Conservation (phyloP, 2,329 filamentous ascomycete genomes). For the Diaporthe capsici region DNA sequence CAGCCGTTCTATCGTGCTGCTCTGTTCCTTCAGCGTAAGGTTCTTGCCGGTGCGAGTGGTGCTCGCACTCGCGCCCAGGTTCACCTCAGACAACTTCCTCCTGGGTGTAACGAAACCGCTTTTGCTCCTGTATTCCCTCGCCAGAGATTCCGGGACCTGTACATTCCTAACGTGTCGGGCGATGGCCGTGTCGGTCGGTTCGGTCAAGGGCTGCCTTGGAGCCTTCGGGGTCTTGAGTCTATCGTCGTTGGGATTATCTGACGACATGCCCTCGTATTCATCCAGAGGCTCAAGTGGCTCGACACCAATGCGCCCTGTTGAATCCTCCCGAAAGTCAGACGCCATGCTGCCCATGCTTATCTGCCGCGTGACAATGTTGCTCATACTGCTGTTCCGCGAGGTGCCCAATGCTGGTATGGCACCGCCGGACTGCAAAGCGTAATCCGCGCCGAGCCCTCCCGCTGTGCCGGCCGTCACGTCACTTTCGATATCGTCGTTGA, state of each 20-base stretch:
- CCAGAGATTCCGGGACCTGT: slow-evolving; percentile 89
- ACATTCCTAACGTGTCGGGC: slow-evolving; percentile 91
- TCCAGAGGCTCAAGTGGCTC: slow-evolving; percentile 64
- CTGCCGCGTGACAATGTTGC: slow-evolving; percentile 76
- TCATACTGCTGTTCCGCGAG: slow-evolving; percentile 60
- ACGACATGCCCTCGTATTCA: slow-evolving; percentile 58
- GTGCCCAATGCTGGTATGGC: slow-evolving; percentile 72
- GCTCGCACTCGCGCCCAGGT: slow-evolving; percentile 61
- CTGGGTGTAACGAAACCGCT: slow-evolving; percentile 72
- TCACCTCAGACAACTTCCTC: slow-evolving; percentile 66
- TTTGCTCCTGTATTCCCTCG: slow-evolving; percentile 86
- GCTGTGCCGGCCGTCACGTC: slow-evolving; percentile 72
- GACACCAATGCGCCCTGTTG: slow-evolving; percentile 61
- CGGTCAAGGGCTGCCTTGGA: slow-evolving; percentile 66
- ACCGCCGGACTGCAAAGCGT: slow-evolving; percentile 85
- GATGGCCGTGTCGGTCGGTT: slow-evolving; percentile 89
- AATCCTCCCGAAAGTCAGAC: slow-evolving; percentile 74
- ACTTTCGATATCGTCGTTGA: slow-evolving; percentile 76
- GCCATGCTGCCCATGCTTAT: slow-evolving; percentile 92
- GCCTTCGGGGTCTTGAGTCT: slow-evolving; percentile 80
- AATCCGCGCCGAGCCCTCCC: slow-evolving; percentile 75
- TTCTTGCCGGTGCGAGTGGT: slow-evolving; percentile 74
- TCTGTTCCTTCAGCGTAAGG: slow-evolving; percentile 96
- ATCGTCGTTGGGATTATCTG: slow-evolving; percentile 54
- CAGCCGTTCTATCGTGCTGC: slow-evolving; percentile 94